Percentiles rank a stretch among this genome's conserved stretches.
phyloP scores from a whole-genome alignment of 495 filamentous ascomycete species.

The Xylaria grammica region DNA sequence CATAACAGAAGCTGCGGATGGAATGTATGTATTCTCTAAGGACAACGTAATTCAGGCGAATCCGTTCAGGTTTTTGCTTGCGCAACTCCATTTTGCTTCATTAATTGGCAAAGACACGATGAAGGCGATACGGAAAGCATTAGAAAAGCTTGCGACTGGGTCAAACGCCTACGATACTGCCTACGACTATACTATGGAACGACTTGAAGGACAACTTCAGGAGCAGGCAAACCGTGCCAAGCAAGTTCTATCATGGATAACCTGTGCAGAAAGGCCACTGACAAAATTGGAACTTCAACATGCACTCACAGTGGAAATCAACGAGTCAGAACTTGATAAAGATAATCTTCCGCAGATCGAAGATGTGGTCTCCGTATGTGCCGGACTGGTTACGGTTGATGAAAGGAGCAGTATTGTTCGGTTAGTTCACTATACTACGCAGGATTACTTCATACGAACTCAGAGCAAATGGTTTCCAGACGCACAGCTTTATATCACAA shows the following conservation, averaged over 20 bases:
- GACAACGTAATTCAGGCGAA: slow-evolving; percentile 5
- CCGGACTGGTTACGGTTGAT: slow-evolving; percentile 59
- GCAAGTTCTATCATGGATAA: slow-evolving; percentile 53
- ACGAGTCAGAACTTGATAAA: slow-evolving; percentile 39
- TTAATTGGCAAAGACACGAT: slow-evolving; percentile 42
- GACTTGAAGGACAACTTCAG: slow-evolving; percentile 46
- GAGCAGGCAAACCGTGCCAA: slow-evolving; percentile 41
- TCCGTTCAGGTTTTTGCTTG: slow-evolving; percentile 57
- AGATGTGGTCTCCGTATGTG: slow-evolving; percentile 53
- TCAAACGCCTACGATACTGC: slow-evolving; percentile 35
- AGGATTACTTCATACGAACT: slow-evolving; percentile 17
- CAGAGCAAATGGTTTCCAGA: neutral
- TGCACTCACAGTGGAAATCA: slow-evolving; percentile 49
- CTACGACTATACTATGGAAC: slow-evolving; percentile 50
- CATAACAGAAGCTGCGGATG: slow-evolving; percentile 40
- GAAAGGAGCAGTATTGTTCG: slow-evolving; percentile 42
- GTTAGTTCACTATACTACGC: slow-evolving; percentile 10
- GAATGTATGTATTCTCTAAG: slow-evolving; percentile 43
- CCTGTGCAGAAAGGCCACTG: slow-evolving; percentile 45
- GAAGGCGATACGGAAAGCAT: slow-evolving; percentile 37
- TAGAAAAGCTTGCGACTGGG: slow-evolving; percentile 41
- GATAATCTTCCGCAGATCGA: slow-evolving; percentile 45
- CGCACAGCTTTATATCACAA: neutral
- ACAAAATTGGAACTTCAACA: slow-evolving; percentile 51
- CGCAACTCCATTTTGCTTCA: slow-evolving; percentile 54